Conservation (phyloP, 148 eudicot genomes). For the Nyssa sinensis region DNA sequence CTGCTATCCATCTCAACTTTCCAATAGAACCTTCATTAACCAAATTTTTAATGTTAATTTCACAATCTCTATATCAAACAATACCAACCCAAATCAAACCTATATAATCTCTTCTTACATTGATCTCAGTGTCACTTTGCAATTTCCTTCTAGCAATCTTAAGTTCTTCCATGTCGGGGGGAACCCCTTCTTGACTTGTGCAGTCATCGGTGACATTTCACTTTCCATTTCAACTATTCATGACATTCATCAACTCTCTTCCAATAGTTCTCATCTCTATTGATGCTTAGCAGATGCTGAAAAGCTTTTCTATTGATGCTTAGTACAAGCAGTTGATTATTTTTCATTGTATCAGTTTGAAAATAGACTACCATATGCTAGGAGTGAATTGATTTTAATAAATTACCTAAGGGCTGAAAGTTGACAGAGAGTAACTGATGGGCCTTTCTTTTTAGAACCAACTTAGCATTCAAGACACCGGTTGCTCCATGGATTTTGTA, state of each 20-base stretch:
- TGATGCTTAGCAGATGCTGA: no score
- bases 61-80: conserved; percentile 44
- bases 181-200: conserved; percentile 78
- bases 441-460: no score
- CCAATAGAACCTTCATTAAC: conserved; percentile 50
- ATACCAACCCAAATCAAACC: conserved; percentile 24
- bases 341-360: no score
- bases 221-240: conserved; percentile 65
- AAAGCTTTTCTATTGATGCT: no score
- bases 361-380: no score
- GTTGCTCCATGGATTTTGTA: no score
- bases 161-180: conserved; percentile 77
- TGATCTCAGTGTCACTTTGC: conserved; percentile 77
- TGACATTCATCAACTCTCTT: conserved; percentile 49
- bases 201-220: conserved; percentile 22
- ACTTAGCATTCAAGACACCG: no score
- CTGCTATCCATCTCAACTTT: conserved; percentile 66
- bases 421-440: no score
- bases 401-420: no score
- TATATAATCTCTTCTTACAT: conserved; percentile 54
- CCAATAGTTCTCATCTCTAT: conserved; percentile 43
- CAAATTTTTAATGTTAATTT: conserved; percentile 67
- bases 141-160: conserved; percentile 60
- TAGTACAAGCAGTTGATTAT: no score
- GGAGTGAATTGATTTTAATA: no score